Conservation (phyloP, 345 rosid species). For the Eucalyptus tenuipes region DNA sequence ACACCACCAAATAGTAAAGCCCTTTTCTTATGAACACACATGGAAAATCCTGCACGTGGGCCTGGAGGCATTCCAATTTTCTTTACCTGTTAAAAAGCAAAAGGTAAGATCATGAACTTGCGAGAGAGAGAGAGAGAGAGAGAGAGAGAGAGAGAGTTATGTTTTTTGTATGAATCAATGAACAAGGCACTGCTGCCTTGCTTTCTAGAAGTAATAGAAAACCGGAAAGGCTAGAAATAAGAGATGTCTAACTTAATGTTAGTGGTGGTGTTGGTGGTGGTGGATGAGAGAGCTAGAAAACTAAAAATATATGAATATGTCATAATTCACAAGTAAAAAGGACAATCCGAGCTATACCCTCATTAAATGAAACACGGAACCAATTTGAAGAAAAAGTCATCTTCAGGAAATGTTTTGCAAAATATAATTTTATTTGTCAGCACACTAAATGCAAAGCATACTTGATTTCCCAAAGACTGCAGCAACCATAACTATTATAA, state of each 20-base stretch:
- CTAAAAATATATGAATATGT: background rate
- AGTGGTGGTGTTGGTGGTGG: background rate
- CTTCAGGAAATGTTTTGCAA: background rate
- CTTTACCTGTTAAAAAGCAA: slow-evolving; percentile 43
- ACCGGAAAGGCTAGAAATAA: background rate
- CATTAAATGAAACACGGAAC: background rate
- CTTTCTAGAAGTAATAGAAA: background rate
- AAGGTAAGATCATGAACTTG: background rate
- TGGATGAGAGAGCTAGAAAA: background rate
- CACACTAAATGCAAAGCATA: background rate
- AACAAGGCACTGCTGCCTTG: background rate
- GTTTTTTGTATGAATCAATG: background rate
- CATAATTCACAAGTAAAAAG: background rate
- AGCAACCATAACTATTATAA: background rate
- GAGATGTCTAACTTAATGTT: background rate
- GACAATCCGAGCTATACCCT: background rate
- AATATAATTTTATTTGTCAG: background rate
- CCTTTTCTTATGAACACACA: slow-evolving; percentile 93
- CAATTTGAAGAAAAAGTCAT: background rate
- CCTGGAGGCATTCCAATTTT: slow-evolving; percentile 97
- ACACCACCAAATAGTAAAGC: slow-evolving; percentile 94
- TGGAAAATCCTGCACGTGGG: slow-evolving; percentile 86
- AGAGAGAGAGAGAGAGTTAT: background rate
- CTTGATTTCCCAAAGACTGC: background rate
- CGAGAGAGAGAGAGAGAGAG: background rate